phyloP scores from a whole-genome alignment of 2,329 filamentous ascomycete genomes.

The Fonsecaea monophora region DNA sequence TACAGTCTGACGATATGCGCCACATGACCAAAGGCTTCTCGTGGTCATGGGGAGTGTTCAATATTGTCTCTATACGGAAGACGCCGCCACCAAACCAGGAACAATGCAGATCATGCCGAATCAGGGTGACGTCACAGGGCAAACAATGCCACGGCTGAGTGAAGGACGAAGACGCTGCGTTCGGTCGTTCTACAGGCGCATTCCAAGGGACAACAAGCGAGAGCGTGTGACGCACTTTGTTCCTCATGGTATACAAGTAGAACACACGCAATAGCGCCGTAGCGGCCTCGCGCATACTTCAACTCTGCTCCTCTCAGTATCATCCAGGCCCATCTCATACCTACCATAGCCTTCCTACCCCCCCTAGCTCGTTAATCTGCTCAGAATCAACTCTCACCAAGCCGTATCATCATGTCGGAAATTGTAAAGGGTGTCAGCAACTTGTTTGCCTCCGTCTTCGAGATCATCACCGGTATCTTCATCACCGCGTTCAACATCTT shows the following conservation, averaged over 20 bases:
- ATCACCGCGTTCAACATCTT: conserved; percentile 33
- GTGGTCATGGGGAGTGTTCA: neutral
- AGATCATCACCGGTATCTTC: conserved; percentile 36
- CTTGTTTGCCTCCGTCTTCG: conserved; percentile 31
- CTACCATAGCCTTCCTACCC: neutral
- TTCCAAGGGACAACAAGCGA: conserved; percentile 13
- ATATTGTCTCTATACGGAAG: neutral
- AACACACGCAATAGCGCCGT: neutral
- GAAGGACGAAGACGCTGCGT: conserved; percentile 1
- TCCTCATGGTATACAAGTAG: neutral
- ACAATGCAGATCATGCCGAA: conserved; percentile 20
- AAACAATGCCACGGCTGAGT: conserved; percentile 11
- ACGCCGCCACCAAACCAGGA: conserved; percentile 34
- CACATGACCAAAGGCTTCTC: neutral
- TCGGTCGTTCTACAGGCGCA: conserved; percentile 4
- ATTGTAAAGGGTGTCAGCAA: conserved; percentile 32
- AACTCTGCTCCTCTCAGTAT: neutral
- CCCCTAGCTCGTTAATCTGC: neutral
- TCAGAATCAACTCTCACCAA: neutral
- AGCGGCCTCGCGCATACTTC: neutral
- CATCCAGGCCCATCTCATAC: neutral
- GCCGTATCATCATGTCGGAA: conserved; percentile 28
- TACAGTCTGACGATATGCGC: neutral
- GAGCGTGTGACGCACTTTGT: conserved; percentile 21
- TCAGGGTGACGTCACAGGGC: conserved; percentile 31